These are phyloP conservation scores for Ilyonectria destructans DNA, from an alignment of 2,329 filamentous ascomycete species.

Conservation along the genomic window DNA sequence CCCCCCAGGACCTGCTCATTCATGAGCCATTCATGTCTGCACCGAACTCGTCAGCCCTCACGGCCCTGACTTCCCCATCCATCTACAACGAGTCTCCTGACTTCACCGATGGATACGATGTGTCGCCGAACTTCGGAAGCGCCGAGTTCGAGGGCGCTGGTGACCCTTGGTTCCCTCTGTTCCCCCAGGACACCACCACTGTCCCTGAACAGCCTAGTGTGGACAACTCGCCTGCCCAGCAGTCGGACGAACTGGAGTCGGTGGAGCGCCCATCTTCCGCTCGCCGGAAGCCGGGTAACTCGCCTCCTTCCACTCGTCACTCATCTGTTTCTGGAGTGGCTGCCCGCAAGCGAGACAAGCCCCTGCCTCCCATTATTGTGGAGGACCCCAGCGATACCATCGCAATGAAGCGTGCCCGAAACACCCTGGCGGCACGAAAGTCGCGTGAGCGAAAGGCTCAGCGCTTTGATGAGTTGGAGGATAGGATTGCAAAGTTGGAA, in stretches of 20 bases:
- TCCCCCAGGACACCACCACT: conserved; percentile 67
- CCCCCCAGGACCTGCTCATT: conserved; percentile 85
- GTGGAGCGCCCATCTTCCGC: conserved; percentile 58
- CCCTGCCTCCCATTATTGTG: conserved; percentile 83
- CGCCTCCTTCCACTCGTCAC: conserved; percentile 70
- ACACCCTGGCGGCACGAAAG: conserved; percentile 94
- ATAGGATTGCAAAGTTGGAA: conserved; percentile 79
- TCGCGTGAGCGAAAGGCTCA: conserved; percentile 90
- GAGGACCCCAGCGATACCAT: conserved; percentile 81
- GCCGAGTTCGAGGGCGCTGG: conserved; percentile 69
- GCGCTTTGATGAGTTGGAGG: conserved; percentile 82
- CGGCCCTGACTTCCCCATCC: conserved; percentile 89
- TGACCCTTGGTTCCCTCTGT: conserved; percentile 81
- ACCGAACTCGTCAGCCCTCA: conserved; percentile 86
- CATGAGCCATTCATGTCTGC: conserved; percentile 81
- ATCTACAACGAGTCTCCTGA: conserved; percentile 84
- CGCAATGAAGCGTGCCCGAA: conserved; percentile 94
- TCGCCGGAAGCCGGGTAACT: conserved; percentile 64
- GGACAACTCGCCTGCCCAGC: conserved; percentile 61
- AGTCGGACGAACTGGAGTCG: conserved; percentile 67
- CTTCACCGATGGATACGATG: conserved; percentile 78
- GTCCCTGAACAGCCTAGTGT: conserved; percentile 48
- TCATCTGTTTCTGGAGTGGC: conserved; percentile 80
- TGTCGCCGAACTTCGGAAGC: conserved; percentile 82
- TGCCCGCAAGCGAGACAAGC: conserved; percentile 85